Evolutionary conservation across 306 rosid genomes (phyloP), one percentile per base, ranked within the genome.

Genomic region (Trifolium subterraneum): DNA sequence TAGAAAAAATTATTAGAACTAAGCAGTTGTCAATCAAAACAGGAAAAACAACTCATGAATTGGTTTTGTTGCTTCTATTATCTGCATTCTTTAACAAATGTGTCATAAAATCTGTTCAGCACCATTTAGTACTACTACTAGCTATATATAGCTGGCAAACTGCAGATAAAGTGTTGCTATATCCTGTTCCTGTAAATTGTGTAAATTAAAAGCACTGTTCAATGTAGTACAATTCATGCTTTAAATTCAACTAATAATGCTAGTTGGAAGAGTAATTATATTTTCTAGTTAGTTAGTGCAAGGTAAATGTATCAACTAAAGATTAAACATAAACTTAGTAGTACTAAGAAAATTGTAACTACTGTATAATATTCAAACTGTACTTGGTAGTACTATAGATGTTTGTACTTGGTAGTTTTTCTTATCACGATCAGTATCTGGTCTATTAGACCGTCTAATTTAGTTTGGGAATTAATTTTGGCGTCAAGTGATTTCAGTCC

Each of bases 111-210:
- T 54, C 27, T 54, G 60, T 54, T 54, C 6, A 54, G 15, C 60
- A 54, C 31, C 60, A 54, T 52, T 52, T 52, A 52, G 62, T 18
- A 19, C 4, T 8, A 52, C 7, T 50, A 50, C 27, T 19, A 52
- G 12, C 25, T 22, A 29, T 54, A 23, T 22, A 29, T 54, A 23
- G 31, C 63, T 22, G 63, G 9, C 4, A 56, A 56, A 2, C 6
- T 56, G 35, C 63, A 56, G 33, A 55, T 5, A 56, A 56, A 56
- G 63, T 23, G 62, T 56, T 56, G 63, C 63, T 56, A 56, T 22
- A 20, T 19, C n/a, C n/a, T n/a, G n/a, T n/a, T n/a, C n/a, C n/a
- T n/a, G n/a, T n/a, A n/a, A n/a, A n/a, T n/a, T n/a, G n/a, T n/a
- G n/a, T n/a, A n/a, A n/a, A 50, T 22, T 50, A 50, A 50, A 6